Evolutionary conservation across 2,329 filamentous ascomycete genomes (phyloP).

Genomic region (Diaporthe caulivora): DNA sequence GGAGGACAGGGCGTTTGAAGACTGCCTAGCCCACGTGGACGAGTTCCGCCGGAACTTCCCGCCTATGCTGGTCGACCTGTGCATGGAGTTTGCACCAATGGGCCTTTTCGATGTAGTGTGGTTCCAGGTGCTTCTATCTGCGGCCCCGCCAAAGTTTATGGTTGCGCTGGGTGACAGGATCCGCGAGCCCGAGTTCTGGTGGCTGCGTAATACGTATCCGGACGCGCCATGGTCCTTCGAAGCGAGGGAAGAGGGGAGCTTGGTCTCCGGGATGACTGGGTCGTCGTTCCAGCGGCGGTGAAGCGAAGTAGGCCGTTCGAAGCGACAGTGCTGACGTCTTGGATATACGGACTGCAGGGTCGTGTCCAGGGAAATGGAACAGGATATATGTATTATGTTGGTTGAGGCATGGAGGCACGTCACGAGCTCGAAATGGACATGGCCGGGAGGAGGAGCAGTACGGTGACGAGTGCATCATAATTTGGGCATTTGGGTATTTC

Average conservation of each 20-base stretch:
- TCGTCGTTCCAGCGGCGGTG: background rate
- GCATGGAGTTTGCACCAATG: background rate
- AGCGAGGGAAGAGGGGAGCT: too few species aligned
- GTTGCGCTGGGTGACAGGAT: background rate
- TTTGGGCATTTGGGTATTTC: too few species aligned
- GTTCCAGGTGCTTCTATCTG: background rate
- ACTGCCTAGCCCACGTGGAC: too few species aligned
- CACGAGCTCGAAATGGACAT: too few species aligned
- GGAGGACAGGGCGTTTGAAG: too few species aligned
- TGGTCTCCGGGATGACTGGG: too few species aligned
- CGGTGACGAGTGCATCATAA: background rate
- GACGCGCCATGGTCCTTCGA: background rate
- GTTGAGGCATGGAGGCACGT: background rate
- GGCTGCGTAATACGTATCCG: background rate
- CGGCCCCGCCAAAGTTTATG: background rate
- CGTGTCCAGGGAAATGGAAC: background rate
- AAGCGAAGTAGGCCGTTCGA: background rate
- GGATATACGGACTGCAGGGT: too few species aligned
- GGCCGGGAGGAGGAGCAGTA: background rate
- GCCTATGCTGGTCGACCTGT: background rate
- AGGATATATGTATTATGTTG: background rate
- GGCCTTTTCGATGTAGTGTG: background rate
- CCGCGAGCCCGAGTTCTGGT: background rate
- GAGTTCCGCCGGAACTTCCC: background rate
- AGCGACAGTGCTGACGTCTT: background rate